Evolutionary conservation across 2,329 filamentous ascomycete genomes (phyloP).

Genomic region (Ustulina deusta): DNA sequence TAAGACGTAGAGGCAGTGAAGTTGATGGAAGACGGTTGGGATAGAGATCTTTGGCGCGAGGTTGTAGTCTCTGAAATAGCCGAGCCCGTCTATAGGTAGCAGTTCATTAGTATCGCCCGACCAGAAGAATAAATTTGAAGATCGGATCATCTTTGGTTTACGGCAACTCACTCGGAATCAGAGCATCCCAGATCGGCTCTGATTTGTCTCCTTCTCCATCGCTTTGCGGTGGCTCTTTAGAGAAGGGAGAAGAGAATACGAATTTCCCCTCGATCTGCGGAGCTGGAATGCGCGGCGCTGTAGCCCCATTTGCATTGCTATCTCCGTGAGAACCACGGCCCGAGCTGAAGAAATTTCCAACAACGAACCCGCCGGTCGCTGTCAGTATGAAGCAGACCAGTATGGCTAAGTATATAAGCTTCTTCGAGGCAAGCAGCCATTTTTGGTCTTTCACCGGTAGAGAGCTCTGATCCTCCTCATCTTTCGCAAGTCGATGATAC

Average conservation of each 20-base stretch:
- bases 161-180: slow-evolving; percentile 33
- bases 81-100: slow-evolving; percentile 28
- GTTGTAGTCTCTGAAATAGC: slow-evolving; percentile 33
- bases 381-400: slow-evolving; percentile 1
- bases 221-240: slow-evolving; percentile 26
- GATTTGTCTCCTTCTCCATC: slow-evolving; percentile 26
- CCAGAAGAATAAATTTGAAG: not conserved
- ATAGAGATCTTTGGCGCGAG: slow-evolving; percentile 32
- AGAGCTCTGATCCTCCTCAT: slow-evolving; percentile 14
- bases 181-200: slow-evolving; percentile 36
- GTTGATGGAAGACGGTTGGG: slow-evolving; percentile 34
- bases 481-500: slow-evolving; percentile 9
- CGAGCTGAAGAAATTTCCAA: slow-evolving; percentile 3
- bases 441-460: not conserved
- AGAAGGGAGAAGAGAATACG: slow-evolving; percentile 30
- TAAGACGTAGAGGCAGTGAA: slow-evolving; percentile 37
- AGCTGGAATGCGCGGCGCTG: slow-evolving; percentile 25
- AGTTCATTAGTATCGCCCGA: not conserved
- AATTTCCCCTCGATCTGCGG: slow-evolving; percentile 24
- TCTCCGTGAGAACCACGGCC: not conserved
- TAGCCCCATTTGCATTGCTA: not conserved
- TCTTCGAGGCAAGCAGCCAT: not conserved
- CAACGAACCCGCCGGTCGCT: slow-evolving; percentile 4
- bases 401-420: slow-evolving; percentile 11
- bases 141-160: not conserved